Evolutionary conservation across 345 rosid species (phyloP).

Genomic region (Ailanthus altissimus): DNA sequence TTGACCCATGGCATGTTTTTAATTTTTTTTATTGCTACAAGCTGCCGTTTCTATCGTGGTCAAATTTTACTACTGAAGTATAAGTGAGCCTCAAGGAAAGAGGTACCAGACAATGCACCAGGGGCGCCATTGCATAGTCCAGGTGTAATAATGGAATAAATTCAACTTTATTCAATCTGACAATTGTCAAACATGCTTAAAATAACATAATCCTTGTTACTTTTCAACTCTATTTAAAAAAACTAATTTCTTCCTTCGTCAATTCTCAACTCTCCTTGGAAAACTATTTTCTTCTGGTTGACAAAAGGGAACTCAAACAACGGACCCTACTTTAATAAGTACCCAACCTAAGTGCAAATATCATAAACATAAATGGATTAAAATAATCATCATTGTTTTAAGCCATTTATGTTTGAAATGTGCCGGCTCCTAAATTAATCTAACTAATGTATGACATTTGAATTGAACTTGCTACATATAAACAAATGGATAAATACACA

Average conservation of each 20-base stretch:
- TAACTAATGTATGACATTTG: too few species aligned
- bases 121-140: not conserved
- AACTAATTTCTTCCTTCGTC: not conserved
- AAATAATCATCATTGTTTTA: too few species aligned
- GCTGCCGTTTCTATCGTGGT: not conserved
- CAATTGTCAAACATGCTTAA: not conserved
- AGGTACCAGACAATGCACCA: conserved; percentile 11
- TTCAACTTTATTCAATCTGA: not conserved
- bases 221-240: too few species aligned
- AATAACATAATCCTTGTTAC: not conserved
- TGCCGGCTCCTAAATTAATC: too few species aligned
- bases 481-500: too few species aligned
- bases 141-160: not conserved
- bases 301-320: not conserved
- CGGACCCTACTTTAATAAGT: too few species aligned
- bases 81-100: not conserved
- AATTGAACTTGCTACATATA: too few species aligned
- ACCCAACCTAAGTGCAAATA: too few species aligned
- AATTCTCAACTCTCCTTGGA: not conserved
- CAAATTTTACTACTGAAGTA: conserved; percentile 1
- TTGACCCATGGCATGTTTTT: not conserved
- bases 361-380: too few species aligned
- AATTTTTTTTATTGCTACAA: conserved; percentile 6
- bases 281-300: not conserved
- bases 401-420: too few species aligned